Base-by-base conservation (phyloP, 1,139 yeast genomes). In the Lodderomyces pseudojiufengensis region DNA sequence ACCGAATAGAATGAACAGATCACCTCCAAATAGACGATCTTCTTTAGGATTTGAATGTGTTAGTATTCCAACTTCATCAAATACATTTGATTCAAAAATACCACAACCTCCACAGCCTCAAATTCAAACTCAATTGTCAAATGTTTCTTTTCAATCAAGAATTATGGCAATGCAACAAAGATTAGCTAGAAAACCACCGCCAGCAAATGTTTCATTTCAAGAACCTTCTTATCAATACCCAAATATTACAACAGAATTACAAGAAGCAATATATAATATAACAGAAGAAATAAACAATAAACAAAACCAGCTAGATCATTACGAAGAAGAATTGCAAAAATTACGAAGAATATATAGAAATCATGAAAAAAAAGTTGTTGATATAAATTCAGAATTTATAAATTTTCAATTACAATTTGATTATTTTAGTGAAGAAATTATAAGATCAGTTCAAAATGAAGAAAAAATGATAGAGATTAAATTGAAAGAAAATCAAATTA, bases 381-480 rank as follows among this genome's bases (percentile, higher is more conserved):
- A 54, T 23, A 28, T 55, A 6, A 41, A 48, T 15, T 43, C 41
- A 15, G 41, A 48, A 10, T 46, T 62, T 1, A 42, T 41, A 9
- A 47, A 50, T 4, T 43, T 43, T 33, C 43, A 47, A n/a, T 46
- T 52, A 18, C 48, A 50, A 32, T 56, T 58, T 32, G 61, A 56
- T 16, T 50, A 47, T 39, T 36, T 53, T 29, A 69, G 60, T 43
- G 58, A 50, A 9, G 44, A 51, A 4, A 50, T 62, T 11, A 54
- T 62, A 42, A 51, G 52, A 14, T 48, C 54, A 36, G 69, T 63
- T 1, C 47, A 48, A 24, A 53, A 52, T 36, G 51, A 51, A 36
- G 70, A 63, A 38, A 53, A 52, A 27, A 40, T 54, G 24, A 46
- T 57, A 12, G 50, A 60, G 24, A 44, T 54, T 9, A 51, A 54